Evolutionary conservation across 2,329 filamentous ascomycete genomes (phyloP), one percentile per base, ranked within the genome.

Genomic region (Pyrenochaeta sp.): DNA sequence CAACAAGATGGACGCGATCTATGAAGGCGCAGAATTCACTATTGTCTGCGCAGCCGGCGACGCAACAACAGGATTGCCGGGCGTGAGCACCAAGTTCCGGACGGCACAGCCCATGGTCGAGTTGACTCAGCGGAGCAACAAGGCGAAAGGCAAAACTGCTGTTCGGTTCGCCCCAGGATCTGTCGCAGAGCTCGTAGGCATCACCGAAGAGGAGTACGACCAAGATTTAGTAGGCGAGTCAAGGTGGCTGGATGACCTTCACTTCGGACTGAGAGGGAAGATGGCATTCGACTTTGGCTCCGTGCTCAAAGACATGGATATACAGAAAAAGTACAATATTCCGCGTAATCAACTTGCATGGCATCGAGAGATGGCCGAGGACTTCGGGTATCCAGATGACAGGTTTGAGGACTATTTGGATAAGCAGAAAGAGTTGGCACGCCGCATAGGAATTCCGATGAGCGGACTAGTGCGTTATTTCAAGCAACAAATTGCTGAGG

Each of bases 1-100:
- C 14, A 20, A 52, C 42, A 40, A 48, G 18, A 64, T 64, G 61
- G 56, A 55, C 6, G 51, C 42, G 0, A 59, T 64, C 10, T 64
- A 64, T 21, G 61, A 45, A 11, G 47, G 45, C 30, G 51, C 61
- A 7, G 46, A 48, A 11, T 51, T 61, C 18, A 64, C 61, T 1
- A 51, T 64, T 18, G 48, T 64, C 14, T 59, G 58, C 14, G 61
- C 56, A 18, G 32, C 40, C 3, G 49, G 49, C 18, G 49, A 51
- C n/a, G 49, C 49, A 27, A 36, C 32, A 17, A 30, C 49, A 5
- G 49, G 49, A 6, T 11, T 51, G 29, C 41, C 49, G 7, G 49
- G 49, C 1, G 45, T 48, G 14, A 33, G 17, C 9, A 40, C 36
- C 14, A 48, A 27, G 17, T 17, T 36, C n/a, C n/a, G 45, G 20